Conservation (phyloP, 306 rosid genomes). For the Vigna unguiculata region DNA sequence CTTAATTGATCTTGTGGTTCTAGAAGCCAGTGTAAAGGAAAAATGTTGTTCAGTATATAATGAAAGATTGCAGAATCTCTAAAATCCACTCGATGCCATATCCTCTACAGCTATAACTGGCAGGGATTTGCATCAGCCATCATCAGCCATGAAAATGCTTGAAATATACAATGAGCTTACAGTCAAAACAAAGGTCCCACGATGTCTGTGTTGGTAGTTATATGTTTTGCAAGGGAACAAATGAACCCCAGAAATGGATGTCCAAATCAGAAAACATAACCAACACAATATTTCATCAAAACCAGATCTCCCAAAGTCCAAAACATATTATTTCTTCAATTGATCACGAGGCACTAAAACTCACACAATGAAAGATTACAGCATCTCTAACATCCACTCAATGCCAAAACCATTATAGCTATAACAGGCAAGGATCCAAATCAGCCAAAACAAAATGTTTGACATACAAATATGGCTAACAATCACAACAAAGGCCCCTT, state of each 20-base stretch:
- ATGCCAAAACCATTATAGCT: not conserved
- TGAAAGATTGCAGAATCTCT: too few relatives aligned
- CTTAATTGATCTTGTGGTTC: slow-evolving; percentile 14
- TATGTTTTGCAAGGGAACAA: not conserved
- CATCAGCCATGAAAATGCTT: slow-evolving; percentile 1
- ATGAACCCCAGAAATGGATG: too few relatives aligned
- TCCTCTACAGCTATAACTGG: slow-evolving; percentile 3
- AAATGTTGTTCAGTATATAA: too few relatives aligned
- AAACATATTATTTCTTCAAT: too few relatives aligned
- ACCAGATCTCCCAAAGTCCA: too few relatives aligned
- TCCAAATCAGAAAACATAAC: too few relatives aligned
- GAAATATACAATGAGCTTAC: slow-evolving; percentile 18
- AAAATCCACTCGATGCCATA: too few relatives aligned
- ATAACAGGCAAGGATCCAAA: not conserved
- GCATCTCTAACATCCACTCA: not conserved
- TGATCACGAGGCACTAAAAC: not conserved
- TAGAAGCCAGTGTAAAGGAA: too few relatives aligned
- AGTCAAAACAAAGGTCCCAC: slow-evolving; percentile 14
- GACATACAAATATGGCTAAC: not conserved
- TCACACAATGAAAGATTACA: not conserved
- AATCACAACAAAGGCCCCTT: not conserved
- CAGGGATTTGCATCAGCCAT: too few relatives aligned
- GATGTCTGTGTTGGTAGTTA: not conserved
- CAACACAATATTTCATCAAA: too few relatives aligned
- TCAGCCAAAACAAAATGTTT: not conserved